Evolutionary conservation across 352 stramenopile genomes (phyloP).

Genomic region (Globisporangium solare): DNA sequence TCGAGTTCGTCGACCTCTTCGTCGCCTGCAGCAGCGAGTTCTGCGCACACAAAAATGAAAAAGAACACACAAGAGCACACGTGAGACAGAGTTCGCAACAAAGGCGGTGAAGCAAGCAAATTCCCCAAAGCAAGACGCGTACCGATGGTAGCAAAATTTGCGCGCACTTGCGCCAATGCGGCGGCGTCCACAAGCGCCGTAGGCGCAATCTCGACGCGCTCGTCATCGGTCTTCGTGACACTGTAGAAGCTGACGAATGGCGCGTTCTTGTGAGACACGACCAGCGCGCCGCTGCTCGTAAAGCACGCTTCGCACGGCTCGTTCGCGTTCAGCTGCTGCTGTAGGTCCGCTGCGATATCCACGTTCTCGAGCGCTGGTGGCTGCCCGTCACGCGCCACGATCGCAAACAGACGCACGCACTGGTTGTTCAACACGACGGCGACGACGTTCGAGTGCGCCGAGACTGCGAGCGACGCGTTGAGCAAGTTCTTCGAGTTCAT

Average conservation of each 20-base stretch:
- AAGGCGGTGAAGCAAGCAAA: background rate
- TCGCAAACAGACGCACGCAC: conserved; percentile 49
- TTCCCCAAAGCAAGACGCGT: conserved; percentile 3
- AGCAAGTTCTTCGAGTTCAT: conserved; percentile 39
- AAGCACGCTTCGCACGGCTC: conserved; percentile 51
- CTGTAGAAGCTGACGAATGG: conserved; percentile 62
- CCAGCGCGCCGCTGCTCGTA: conserved; percentile 33
- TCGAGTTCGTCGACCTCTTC: conserved; percentile 55
- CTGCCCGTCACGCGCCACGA: conserved; percentile 22
- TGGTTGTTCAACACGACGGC: conserved; percentile 48
- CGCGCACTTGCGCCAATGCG: conserved; percentile 39
- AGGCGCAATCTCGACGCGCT: background rate
- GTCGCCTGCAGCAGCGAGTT: conserved; percentile 40
- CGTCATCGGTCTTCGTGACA: conserved; percentile 25
- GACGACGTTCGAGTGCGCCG: conserved; percentile 48
- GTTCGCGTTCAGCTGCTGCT: conserved; percentile 33
- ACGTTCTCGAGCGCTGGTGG: conserved; percentile 23
- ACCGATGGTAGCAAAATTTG: conserved; percentile 51
- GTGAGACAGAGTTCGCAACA: background rate
- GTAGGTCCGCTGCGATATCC: conserved; percentile 17
- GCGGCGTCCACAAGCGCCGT: conserved; percentile 15
- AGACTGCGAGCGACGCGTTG: conserved; percentile 56
- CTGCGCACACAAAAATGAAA: conserved; percentile 24
- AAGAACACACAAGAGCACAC: conserved; percentile 8
- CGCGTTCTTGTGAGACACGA: conserved; percentile 53